Percentiles rank a stretch among this genome's conserved stretches.
phyloP scores from a whole-genome alignment of 2,329 filamentous ascomycete species.

The Cordyceps cicadae region DNA sequence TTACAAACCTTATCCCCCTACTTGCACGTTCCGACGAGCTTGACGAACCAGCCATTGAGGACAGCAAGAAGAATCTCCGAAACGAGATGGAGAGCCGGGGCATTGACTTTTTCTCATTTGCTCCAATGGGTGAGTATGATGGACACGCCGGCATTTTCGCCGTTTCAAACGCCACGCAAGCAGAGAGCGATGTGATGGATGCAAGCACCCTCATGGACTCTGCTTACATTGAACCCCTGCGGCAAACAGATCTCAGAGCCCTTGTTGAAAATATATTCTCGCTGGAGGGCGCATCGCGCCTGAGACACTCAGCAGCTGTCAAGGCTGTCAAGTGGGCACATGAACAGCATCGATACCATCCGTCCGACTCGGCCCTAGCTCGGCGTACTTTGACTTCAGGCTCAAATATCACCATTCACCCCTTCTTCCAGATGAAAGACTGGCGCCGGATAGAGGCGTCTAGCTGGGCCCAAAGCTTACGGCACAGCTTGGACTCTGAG shows the following conservation, averaged over 20 bases:
- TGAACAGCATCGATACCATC: not conserved
- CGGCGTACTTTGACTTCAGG: constrained; percentile 9
- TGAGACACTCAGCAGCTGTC: constrained; percentile 73
- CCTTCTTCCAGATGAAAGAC: constrained; percentile 16
- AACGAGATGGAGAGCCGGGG: constrained; percentile 47
- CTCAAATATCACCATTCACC: constrained; percentile 12
- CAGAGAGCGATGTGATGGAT: constrained; percentile 79
- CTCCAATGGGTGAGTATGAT: constrained; percentile 21
- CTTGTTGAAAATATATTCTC: constrained; percentile 73
- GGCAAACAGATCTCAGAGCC: constrained; percentile 61
- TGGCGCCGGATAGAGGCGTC: constrained; percentile 27
- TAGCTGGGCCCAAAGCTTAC: constrained; percentile 30
- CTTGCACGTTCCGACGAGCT: constrained; percentile 70
- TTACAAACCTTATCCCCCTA: constrained; percentile 80
- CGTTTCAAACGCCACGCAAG: constrained; percentile 64
- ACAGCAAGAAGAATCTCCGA: constrained; percentile 52
- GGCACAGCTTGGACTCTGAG: constrained; percentile 28
- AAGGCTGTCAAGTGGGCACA: constrained; percentile 64
- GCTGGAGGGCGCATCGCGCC: constrained; percentile 66
- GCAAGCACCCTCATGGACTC: constrained; percentile 89
- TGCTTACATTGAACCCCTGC: constrained; percentile 75
- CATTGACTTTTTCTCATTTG: constrained; percentile 61
- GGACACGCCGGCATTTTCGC: constrained; percentile 51
- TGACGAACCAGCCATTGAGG: constrained; percentile 44
- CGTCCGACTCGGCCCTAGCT: constrained; percentile 12